Percentiles rank a stretch among this genome's conserved stretches.
Conservation (phyloP, 2,329 filamentous ascomycete species). For the Mollisiaceae sp. region DNA sequence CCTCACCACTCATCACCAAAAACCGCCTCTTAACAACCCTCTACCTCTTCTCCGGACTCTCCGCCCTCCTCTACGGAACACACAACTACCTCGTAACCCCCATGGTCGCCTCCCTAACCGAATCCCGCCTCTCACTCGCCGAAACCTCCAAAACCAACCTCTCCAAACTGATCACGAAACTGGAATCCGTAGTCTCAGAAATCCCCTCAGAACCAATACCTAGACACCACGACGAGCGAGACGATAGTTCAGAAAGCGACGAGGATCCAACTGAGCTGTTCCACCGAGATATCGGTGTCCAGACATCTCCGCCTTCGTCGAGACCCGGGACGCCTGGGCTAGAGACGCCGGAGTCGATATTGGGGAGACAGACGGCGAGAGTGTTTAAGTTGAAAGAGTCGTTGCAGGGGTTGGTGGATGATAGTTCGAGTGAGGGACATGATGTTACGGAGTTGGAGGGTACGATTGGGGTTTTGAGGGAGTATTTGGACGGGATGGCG, state of each 20-base stretch:
- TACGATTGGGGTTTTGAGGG: conserved; percentile 57
- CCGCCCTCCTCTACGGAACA: conserved; percentile 71
- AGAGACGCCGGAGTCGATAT: conserved; percentile 23
- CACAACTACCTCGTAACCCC: conserved; percentile 71
- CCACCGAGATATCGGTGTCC: conserved; percentile 79
- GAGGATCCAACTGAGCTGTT: conserved; percentile 79
- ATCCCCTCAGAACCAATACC: conserved; percentile 51
- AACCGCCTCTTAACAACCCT: conserved; percentile 62
- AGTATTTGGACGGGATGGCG: conserved; percentile 68
- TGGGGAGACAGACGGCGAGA: conserved; percentile 45
- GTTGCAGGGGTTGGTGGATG: conserved; percentile 57
- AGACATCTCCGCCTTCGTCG: conserved; percentile 65
- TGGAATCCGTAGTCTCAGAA: conserved; percentile 64
- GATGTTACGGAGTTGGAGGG: conserved; percentile 33
- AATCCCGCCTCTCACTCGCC: conserved; percentile 58
- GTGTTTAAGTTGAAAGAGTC: conserved; percentile 54
- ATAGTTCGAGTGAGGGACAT: conserved; percentile 31
- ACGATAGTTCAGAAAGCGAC: conserved; percentile 49
- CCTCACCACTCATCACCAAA: conserved; percentile 67
- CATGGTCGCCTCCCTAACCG: conserved; percentile 57
- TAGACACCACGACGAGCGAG: conserved; percentile 37
- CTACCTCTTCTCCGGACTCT: conserved; percentile 61
- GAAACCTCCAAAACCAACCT: conserved; percentile 54
- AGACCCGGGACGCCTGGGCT: conserved; percentile 39
- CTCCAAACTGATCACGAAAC: conserved; percentile 54